Evolutionary conservation across 1,284 basidiomycete genomes (phyloP), one percentile per base, ranked within the genome.

Genomic region (Rhodotorula sp.): DNA sequence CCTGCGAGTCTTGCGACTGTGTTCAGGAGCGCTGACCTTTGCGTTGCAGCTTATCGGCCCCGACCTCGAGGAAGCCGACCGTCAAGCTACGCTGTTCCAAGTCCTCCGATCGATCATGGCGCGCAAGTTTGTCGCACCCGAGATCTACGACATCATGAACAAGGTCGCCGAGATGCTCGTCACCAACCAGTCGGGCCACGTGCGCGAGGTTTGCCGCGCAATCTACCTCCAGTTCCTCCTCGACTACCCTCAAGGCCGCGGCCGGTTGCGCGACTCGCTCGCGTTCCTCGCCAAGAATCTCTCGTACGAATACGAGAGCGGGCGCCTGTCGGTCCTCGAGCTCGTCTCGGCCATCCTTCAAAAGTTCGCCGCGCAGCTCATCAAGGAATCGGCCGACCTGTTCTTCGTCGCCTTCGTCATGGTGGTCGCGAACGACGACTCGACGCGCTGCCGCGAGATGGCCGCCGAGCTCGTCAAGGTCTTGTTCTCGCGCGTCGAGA

Each of bases 141-240:
- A 99, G 81, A 89, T 99, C 63, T 99, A 99, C 84, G 95, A 99
- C 80, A 83, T 96, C 54, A 98, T 99, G 95, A 91, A 93, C 74
- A 89, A 89, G 73, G 89, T 99, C n/a, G 89, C 92, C 3, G 89
- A 93, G 78, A 88, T 97, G 78, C 89, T 97, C 85, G 93, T 99
- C 54, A 96, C 93, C 15, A 94, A 87, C 76, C 95, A 99, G 81
- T 92, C 92, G 18, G 81, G 88, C 0, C 90, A 92, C 75, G 93
- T 96, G 14, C 93, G 95, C 78, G 95, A 96, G 78, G 86, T 91
- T 1, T 95, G 92, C 77, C 89, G 96, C 30, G 87, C 90, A 53
- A 87, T 94, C 45, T 86, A 95, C 53, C 86, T 99, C 56, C 93
- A 96, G 78, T 99, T 99, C 85, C 83, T 99, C 68, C 87, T 99